phyloP scores from a whole-genome alignment of 1,139 yeast genomes.

The Pichia sp. region DNA sequence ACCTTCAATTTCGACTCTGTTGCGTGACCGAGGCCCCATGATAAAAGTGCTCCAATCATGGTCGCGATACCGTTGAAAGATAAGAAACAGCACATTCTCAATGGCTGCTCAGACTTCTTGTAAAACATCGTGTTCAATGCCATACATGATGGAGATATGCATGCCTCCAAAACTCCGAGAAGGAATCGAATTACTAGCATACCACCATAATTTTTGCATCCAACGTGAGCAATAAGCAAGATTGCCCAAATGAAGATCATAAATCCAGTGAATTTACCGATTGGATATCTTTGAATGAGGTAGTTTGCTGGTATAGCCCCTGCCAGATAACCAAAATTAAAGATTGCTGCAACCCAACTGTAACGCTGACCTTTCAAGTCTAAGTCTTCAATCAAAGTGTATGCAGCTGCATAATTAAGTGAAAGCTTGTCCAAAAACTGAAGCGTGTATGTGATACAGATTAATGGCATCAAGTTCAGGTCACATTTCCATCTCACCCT shows the following conservation, averaged over 20 bases:
- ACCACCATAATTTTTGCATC: slow-evolving; percentile 29
- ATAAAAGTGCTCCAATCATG: slow-evolving; percentile 13
- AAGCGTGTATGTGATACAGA: slow-evolving; percentile 21
- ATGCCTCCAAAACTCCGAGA: slow-evolving; percentile 33
- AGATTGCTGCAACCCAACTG: slow-evolving; percentile 22
- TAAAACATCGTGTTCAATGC: slow-evolving; percentile 37
- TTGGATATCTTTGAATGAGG: slow-evolving; percentile 23
- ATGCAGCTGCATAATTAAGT: slow-evolving; percentile 15
- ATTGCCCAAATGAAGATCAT: slow-evolving; percentile 16
- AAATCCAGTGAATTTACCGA: slow-evolving; percentile 13
- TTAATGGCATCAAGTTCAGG: slow-evolving; percentile 19
- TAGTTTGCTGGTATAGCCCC: slow-evolving; percentile 48
- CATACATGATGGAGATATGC: slow-evolving; percentile 35
- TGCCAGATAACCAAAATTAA: slow-evolving; percentile 29
- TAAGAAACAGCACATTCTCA: slow-evolving; percentile 15
- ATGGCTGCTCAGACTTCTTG: slow-evolving; percentile 20
- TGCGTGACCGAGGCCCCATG: slow-evolving; percentile 17
- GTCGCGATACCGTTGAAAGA: slow-evolving; percentile 12
- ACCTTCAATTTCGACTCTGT: slow-evolving; percentile 20
- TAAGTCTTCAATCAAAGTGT: slow-evolving; percentile 10
- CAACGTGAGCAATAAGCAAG: slow-evolving; percentile 12
- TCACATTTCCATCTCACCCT: slow-evolving; percentile 20
- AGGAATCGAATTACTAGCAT: slow-evolving; percentile 36
- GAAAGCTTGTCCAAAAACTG: slow-evolving; percentile 23
- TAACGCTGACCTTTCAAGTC: slow-evolving; percentile 15